phyloP scores from a whole-genome alignment of 2,329 filamentous ascomycete species.

The Fusarium domesticum region DNA sequence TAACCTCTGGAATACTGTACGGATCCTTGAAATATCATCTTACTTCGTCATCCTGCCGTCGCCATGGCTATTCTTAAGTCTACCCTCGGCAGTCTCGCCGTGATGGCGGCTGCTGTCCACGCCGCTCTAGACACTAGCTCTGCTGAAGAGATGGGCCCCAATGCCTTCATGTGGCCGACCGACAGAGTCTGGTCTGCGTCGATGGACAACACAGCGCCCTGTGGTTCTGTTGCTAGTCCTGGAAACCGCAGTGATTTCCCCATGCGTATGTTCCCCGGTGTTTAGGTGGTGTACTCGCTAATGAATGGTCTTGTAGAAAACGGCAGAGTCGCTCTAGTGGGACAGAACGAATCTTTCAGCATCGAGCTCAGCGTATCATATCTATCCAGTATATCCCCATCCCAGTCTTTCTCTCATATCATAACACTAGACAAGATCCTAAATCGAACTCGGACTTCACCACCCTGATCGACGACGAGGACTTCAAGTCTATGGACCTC shows the following conservation, averaged over 20 bases:
- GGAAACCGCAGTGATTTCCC: constrained; percentile 55
- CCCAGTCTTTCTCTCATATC: neutral
- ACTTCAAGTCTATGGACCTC: constrained; percentile 39
- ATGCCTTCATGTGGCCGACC: constrained; percentile 59
- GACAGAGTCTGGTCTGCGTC: constrained; percentile 54
- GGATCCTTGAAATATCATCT: neutral
- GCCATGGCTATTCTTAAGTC: constrained; percentile 20
- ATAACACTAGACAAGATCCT: constrained; percentile 33
- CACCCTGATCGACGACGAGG: constrained; percentile 36
- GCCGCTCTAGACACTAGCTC: constrained; percentile 9
- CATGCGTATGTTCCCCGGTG: constrained; percentile 38
- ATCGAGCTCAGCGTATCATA: constrained; percentile 54
- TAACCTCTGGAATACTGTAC: neutral
- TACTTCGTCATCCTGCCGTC: neutral
- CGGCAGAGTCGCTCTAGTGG: constrained; percentile 52
- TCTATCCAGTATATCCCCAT: constrained; percentile 40
- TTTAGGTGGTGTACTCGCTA: neutral
- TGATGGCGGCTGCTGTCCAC: constrained; percentile 8
- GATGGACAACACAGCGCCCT: constrained; percentile 55
- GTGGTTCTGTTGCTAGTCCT: constrained; percentile 49
- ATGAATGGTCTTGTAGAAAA: constrained; percentile 37
- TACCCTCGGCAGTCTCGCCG: constrained; percentile 16
- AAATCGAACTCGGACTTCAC: constrained; percentile 40
- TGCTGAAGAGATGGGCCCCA: constrained; percentile 45
- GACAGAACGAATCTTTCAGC: constrained; percentile 55